A percentile compares a stretch with the other conserved stretches of the same genome.
phyloP scores from a whole-genome alignment of 2,329 filamentous ascomycete genomes.

The Sclerotinia nivalis region DNA sequence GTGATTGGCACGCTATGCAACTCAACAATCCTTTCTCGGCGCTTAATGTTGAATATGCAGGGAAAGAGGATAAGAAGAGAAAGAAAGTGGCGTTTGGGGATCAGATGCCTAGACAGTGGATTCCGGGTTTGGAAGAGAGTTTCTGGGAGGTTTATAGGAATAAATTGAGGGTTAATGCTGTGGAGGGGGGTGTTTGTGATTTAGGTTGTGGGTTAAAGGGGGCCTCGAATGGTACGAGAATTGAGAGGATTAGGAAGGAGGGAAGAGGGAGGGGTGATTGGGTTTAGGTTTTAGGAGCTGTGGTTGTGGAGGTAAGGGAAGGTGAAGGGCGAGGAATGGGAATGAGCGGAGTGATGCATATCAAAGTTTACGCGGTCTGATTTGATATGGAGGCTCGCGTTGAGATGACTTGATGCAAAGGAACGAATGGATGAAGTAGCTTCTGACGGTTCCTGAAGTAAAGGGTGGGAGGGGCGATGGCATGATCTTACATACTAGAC shows the following conservation, averaged over 20 bases:
- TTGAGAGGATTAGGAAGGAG: neutral
- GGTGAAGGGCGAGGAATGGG: no score
- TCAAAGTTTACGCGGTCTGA: neutral
- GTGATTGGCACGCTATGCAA: constrained; percentile 25
- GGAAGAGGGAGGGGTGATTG: neutral
- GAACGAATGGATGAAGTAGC: neutral
- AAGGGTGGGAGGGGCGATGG: no score
- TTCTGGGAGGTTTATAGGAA: constrained; percentile 42
- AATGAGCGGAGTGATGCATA: neutral
- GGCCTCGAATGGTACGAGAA: neutral
- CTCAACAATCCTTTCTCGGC: constrained; percentile 16
- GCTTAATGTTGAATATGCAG: neutral
- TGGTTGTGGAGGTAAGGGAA: neutral
- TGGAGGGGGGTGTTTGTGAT: constrained; percentile 37
- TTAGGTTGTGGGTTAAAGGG: constrained; percentile 20
- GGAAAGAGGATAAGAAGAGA: neutral
- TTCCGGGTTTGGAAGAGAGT: constrained; percentile 27
- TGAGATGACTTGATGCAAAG: neutral
- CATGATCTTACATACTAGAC: no score
- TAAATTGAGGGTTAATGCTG: constrained; percentile 40
- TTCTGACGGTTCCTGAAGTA: neutral
- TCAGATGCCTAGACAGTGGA: constrained; percentile 26
- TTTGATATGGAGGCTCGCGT: neutral
- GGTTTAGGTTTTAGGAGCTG: neutral
- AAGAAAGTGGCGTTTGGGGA: constrained; percentile 17